Conservation (phyloP, 495 filamentous ascomycete genomes). For the Hypoxylon lenormandii region DNA sequence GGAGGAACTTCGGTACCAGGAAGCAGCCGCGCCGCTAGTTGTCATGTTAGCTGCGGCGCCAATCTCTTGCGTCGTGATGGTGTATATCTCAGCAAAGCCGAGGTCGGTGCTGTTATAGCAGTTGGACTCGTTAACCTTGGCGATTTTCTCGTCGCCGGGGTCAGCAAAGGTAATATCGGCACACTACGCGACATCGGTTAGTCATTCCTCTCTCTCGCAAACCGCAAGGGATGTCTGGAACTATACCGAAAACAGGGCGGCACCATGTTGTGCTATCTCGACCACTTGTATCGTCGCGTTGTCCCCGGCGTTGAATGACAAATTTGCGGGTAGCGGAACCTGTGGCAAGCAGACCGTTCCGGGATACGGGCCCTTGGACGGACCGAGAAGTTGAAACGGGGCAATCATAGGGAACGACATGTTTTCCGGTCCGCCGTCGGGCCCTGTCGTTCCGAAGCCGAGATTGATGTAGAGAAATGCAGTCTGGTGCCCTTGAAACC, state of each 20-base stretch:
- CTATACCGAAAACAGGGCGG: conserved; percentile 89
- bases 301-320: conserved; percentile 79
- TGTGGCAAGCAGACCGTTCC: conserved; percentile 91
- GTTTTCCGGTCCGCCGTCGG: conserved; percentile 74
- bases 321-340: conserved; percentile 82
- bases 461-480: conserved; percentile 95
- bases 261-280: conserved; percentile 89
- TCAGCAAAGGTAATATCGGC: conserved; percentile 86
- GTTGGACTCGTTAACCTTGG: conserved; percentile 78
- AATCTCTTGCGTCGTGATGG: conserved; percentile 59
- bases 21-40: conserved; percentile 35
- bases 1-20: conserved; percentile 34
- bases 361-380: conserved; percentile 80
- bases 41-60: conserved; percentile 51
- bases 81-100: conserved; percentile 80
- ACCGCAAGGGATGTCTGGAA: neutral
- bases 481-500: conserved; percentile 89
- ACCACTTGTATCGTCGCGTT: conserved; percentile 95
- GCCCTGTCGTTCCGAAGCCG: conserved; percentile 78
- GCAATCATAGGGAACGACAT: conserved; percentile 86
- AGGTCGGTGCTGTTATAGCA: conserved; percentile 86
- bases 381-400: conserved; percentile 87
- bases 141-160: conserved; percentile 71
- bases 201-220: conserved; percentile 4
- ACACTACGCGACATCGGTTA: conserved; percentile 69